Evolutionary conservation across 208 protist species (phyloP).

Genomic region (Strigomonas culicis): DNA sequence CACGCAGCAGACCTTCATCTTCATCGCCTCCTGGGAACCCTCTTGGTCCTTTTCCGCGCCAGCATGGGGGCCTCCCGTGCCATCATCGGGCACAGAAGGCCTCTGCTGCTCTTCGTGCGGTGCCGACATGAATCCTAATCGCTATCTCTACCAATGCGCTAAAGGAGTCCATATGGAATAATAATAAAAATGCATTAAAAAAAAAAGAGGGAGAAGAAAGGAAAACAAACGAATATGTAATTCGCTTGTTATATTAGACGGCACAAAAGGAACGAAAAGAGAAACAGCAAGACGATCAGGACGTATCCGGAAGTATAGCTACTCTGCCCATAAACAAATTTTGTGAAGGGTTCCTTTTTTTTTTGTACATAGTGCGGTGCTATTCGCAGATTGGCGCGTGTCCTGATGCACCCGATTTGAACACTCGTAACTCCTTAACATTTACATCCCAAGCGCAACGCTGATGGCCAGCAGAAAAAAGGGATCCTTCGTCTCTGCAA

Average conservation of each 20-base stretch:
- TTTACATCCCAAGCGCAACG: slow-evolving; percentile 13
- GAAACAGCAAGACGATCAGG: background rate
- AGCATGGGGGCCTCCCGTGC: too few species aligned
- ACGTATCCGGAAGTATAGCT: background rate
- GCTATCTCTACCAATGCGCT: too few species aligned
- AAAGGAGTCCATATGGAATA: too few species aligned
- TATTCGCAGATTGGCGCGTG: background rate
- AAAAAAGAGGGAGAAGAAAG: slow-evolving; percentile 6
- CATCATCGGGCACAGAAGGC: too few species aligned
- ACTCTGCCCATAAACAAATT: too few species aligned
- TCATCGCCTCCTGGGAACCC: background rate
- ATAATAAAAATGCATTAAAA: background rate
- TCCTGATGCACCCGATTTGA: background rate
- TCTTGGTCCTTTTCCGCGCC: too few species aligned
- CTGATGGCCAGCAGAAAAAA: slow-evolving; percentile 2
- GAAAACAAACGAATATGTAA: background rate
- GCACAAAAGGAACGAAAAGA: background rate
- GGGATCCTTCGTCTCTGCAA: background rate
- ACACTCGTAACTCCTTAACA: background rate
- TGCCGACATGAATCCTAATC: too few species aligned
- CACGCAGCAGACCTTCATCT: slow-evolving; percentile 45
- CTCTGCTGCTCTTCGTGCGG: too few species aligned
- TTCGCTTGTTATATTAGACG: background rate
- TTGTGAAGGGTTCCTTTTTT: too few species aligned
- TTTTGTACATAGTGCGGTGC: too few species aligned